Conservation (phyloP, 2,329 filamentous ascomycete genomes). For the Alternaria sp. region DNA sequence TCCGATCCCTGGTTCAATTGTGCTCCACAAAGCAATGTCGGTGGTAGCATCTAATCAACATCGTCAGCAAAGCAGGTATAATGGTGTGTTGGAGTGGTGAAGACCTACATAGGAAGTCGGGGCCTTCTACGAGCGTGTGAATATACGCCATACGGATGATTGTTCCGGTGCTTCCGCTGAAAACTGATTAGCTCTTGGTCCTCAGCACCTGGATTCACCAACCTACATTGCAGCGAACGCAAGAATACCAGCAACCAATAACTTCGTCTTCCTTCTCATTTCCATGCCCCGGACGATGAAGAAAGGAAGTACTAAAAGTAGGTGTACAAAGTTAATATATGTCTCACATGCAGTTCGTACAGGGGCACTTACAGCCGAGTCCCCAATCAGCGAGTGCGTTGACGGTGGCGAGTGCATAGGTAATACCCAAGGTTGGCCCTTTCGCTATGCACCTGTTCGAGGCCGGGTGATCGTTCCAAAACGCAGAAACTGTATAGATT, state of each 20-base stretch:
- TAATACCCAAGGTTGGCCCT: conserved; percentile 61
- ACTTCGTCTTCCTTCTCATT: conserved; percentile 63
- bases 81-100: conserved; percentile 1
- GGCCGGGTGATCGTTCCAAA: conserved; percentile 58
- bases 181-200: not conserved
- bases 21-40: conserved; percentile 54
- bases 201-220: not conserved
- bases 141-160: conserved; percentile 58
- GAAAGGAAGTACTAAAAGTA: conserved; percentile 43
- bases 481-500: conserved; percentile 51
- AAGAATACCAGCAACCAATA: conserved; percentile 62
- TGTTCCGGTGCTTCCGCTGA: conserved; percentile 62
- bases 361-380: conserved; percentile 27
- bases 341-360: too few species aligned
- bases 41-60: conserved; percentile 46
- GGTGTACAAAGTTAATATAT: too few species aligned
- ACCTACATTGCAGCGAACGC: conserved; percentile 55
- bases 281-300: conserved; percentile 65
- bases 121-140: conserved; percentile 49
- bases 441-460: conserved; percentile 55
- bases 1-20: conserved; percentile 48
- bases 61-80: not conserved
- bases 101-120: conserved; percentile 51
- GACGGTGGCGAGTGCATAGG: conserved; percentile 51
- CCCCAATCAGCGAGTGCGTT: conserved; percentile 48